Base-by-base conservation (phyloP, 495 filamentous ascomycete species). In the Aspergillus biplanus region DNA sequence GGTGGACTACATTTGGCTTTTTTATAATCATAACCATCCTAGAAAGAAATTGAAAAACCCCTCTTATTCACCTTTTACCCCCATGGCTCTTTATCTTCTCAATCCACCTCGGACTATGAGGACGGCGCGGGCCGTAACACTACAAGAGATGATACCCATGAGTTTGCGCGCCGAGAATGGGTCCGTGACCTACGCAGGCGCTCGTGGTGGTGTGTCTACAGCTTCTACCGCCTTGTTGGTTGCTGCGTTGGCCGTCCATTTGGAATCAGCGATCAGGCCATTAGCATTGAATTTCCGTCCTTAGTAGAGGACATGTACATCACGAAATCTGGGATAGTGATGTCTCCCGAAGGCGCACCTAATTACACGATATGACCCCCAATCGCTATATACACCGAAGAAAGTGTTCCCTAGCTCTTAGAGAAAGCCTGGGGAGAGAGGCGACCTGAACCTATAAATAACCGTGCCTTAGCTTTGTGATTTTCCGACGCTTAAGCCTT, bases 191-290 rank as follows among this genome's bases (percentile, higher is more conserved):
- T 96, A 42, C 87, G 93, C 52, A 84, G 94, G 62, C 85, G 94
- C 33, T 80, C 97, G 18, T 98, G 94, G 92, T 98, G 94, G 94
- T 96, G 92, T 77, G 91, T 92, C 1, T 98, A 98, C 72, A 93
- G 91, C 34, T 90, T 97, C 64, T 94, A 98, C 71, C 87, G 94
- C 33, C 86, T 98, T 21, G 94, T 97, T 55, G 90, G 89, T 63
- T 91, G 92, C 15, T 97, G 93, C 64, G 94, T 97, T 39, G 94
- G 94, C 47, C 83, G 94, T 42, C 94, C 94, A 13, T 96, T 97
- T 69, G 93, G 94, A 33, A 93, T 98, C 61, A 91, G 88, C 8
- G 94, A 98, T 73, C 91, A 95, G 71, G 92, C 94, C 46, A 89
- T 98, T 65, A 98, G 94, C 34, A 97, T 89, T 7, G 92, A 96